Base-by-base conservation (phyloP, 805 yeast species). In the Hanseniaspora osmophila region DNA sequence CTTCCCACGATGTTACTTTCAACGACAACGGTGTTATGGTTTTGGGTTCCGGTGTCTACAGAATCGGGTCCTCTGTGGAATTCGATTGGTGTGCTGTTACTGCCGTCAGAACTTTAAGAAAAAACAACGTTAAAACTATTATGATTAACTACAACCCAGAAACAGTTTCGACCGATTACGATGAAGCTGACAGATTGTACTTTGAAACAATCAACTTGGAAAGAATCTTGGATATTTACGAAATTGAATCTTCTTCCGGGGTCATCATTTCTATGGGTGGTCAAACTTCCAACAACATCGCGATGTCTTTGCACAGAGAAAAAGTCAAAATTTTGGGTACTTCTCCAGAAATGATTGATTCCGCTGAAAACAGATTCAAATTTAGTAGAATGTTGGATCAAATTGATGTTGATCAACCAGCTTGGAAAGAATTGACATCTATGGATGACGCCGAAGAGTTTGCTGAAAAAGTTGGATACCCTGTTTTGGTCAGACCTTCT, bases 81-180 rank as follows among this genome's bases (percentile, higher is more conserved):
- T 90, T 90, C 59, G 98, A 90, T 66, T 90, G 98, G 98, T 90
- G 98, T 74, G 98, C 97, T 46, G 98, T 90, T 51, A 77, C 92
- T 52, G 84, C 98, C 48, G 96, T 95, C 47, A 80, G 96, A 63
- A 87, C 96, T 40, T 77, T 90, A 57, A 79, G 98, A 65, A 82
- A 77, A 45, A 71, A 77, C 46, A 95, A 95, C 52, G 80, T 79
- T 64, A 84, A 80, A 67, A 90, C 98, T 30, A 79, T 90, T 53
- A 90, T 90, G 98, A 76, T 90, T 61, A 90, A 90, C 73, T 90
- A 90, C 69, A 90, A 90, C 71, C 98, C 98, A 49, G 98, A 90
- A 69, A 90, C 98, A 22, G 98, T 90, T 39, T 86, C 96, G 10
- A 90, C 98, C 45, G 98, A 90, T 69, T 90, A 85, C 60, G 98